Conservation (phyloP, 2,329 filamentous ascomycete genomes). For the Rhynchosporium graminicola region DNA sequence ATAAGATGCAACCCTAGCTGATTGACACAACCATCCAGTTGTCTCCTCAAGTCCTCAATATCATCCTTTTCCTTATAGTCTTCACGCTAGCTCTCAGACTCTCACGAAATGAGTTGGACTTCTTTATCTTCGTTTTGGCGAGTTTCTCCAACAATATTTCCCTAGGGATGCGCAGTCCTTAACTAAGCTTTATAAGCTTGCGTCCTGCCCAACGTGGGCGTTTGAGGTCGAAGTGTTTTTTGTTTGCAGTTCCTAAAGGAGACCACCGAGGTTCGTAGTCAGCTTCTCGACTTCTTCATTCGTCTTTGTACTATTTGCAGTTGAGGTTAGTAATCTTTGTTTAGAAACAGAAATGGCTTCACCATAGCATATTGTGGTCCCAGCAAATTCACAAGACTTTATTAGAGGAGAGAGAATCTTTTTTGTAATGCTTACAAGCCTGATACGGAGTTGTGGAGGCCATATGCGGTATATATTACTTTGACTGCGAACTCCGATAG, state of each 20-base stretch:
- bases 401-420: too few species aligned
- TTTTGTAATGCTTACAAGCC: too few species aligned
- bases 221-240: neutral
- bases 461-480: neutral
- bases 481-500: neutral
- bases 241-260: neutral
- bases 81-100: neutral
- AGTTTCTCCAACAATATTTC: neutral
- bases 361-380: too few species aligned
- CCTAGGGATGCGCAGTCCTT: neutral
- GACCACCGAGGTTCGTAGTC: neutral
- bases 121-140: neutral
- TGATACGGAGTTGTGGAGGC: neutral
- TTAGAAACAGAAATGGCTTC: too few species aligned
- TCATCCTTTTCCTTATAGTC: neutral
- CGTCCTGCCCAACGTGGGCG: neutral
- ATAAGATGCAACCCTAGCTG: neutral
- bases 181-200: neutral
- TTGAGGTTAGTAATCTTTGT: too few species aligned
- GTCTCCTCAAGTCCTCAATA: neutral
- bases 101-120: neutral
- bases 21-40: neutral
- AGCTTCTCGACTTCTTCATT: neutral
- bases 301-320: neutral
- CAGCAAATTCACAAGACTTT: too few species aligned